A percentile compares a stretch with the other conserved stretches of the same genome.
Evolutionary conservation across 371 early-diverging fungal genomes (phyloP).

Genomic region (Rhizopus stolonifer): DNA sequence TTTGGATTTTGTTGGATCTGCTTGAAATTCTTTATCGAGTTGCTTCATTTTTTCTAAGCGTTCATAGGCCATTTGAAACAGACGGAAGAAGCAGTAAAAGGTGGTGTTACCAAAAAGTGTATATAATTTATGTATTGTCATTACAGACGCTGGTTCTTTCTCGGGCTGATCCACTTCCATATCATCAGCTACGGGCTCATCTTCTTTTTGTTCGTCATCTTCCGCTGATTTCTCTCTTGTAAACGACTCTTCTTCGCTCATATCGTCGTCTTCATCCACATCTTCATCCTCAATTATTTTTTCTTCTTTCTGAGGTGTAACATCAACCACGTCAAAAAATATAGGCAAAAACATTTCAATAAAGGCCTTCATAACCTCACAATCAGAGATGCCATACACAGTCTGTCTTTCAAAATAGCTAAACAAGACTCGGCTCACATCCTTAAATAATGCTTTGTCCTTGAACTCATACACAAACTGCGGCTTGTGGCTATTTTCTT

Average conservation of each 20-base stretch:
- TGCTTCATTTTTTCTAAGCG: constrained; percentile 81
- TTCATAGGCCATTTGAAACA: constrained; percentile 77
- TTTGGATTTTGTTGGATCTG: constrained; percentile 52
- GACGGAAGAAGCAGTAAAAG: constrained; percentile 86
- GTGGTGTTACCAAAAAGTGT: constrained; percentile 72
- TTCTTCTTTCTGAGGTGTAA: constrained; percentile 7
- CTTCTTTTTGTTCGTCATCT: constrained; percentile 4
- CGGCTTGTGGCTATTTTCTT: constrained; percentile 27
- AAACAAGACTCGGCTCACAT: constrained; percentile 64
- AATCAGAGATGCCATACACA: constrained; percentile 56
- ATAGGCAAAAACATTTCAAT: constrained; percentile 71
- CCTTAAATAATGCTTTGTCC: constrained; percentile 64
- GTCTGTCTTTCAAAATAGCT: constrained; percentile 54
- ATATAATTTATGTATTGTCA: constrained; percentile 29
- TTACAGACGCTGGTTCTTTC: too few relatives aligned
- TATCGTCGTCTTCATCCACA: constrained; percentile 15
- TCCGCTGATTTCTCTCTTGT: background rate
- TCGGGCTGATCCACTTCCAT: constrained; percentile 15
- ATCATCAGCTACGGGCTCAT: background rate
- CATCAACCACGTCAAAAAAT: constrained; percentile 60
- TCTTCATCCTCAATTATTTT: constrained; percentile 30
- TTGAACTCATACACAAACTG: constrained; percentile 70
- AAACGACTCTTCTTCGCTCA: constrained; percentile 3
- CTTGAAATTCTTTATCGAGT: constrained; percentile 56
- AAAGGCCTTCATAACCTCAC: constrained; percentile 73